Base-by-base conservation (phyloP, 73 alveolate genomes). In the Paraurostyla sp. region DNA sequence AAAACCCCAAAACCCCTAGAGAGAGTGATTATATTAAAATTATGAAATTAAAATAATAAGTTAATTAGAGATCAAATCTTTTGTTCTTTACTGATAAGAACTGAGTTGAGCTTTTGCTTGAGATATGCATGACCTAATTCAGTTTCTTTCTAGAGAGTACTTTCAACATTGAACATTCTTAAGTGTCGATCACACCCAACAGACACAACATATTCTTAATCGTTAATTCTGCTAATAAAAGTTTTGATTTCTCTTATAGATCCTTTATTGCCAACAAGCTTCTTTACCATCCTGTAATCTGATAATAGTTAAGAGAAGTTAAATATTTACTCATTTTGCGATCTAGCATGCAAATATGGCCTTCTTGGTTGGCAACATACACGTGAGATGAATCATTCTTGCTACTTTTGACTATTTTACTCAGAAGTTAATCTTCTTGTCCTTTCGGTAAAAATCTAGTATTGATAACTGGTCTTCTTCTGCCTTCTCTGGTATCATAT, bases 121-220 rank as follows among this genome's bases (percentile, higher is more conserved):
- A 91, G 62, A 49, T 91, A 91, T 32, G 75, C 35, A 78, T 78
- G 89, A 9, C 80, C 38, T 20, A 78, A 20, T 36, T 78, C 89
- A 29, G 65, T 43, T 22, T 36, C 63, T 63, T 38, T 43, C 45
- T 63, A 30, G 11, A 49, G 18, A 33, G 36, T 87, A 50, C 87
- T 38, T 15, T 45, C 71, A 18, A 50, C 76, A 41, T 71, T 59
- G 68, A 85, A 91, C n/a, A 91, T 88, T 35, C 96, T 50, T 23
- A 84, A 11, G 45, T 84, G 90, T 52, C 96, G 51, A 32, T 91
- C 96, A 23, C 90, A 84, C 22, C 96, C 96, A 40, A 50, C 87
- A 54, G 85, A 36, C 49, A 89, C 56, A 25, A 91, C 91, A 45
- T 38, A 73, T 65, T 91, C 91, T 4, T 25, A 62, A 40, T 76